phyloP scores from a whole-genome alignment of 208 protist species.

The Crithidia bombi region DNA sequence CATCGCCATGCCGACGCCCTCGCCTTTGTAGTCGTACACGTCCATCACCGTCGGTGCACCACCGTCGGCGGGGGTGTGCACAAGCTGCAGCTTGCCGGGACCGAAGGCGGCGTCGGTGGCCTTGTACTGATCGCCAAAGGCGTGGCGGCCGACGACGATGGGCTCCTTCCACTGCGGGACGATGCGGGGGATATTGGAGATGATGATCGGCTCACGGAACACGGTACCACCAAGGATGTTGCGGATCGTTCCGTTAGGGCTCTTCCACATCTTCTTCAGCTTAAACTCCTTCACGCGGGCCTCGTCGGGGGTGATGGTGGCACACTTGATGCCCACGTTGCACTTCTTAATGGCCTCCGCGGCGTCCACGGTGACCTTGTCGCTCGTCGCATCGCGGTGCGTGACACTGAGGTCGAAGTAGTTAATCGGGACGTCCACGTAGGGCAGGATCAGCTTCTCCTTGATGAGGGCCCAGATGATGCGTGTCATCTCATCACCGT shows the following conservation, averaged over 20 bases:
- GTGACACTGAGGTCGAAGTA: conserved; percentile 97
- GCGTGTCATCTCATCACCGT: conserved; percentile 98
- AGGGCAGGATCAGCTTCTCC: conserved; percentile 97
- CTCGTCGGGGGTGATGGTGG: conserved; percentile 98
- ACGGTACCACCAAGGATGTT: conserved; percentile 98
- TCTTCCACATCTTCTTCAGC: conserved; percentile 98
- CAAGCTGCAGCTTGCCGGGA: conserved; percentile 92
- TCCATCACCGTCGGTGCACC: conserved; percentile 57
- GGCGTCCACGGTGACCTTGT: conserved; percentile 96
- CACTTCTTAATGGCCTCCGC: conserved; percentile 94
- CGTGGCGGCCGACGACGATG: conserved; percentile 97
- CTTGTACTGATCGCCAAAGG: conserved; percentile 97
- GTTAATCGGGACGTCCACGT: conserved; percentile 95
- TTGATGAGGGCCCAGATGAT: conserved; percentile 98
- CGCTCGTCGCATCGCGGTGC: conserved; percentile 94
- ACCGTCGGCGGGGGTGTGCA: conserved; percentile 92
- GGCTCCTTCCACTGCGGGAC: conserved; percentile 94
- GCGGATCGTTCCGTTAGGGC: conserved; percentile 98
- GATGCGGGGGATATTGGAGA: conserved; percentile 93
- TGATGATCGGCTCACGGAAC: conserved; percentile 98
- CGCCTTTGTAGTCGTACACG: conserved; percentile 91
- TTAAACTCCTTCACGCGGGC: conserved; percentile 96
- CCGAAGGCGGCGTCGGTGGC: conserved; percentile 92
- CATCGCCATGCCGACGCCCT: conserved; percentile 94
- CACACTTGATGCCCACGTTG: conserved; percentile 98